Base-by-base conservation (phyloP, 208 protist species). In the Crithidia fasciculata region DNA sequence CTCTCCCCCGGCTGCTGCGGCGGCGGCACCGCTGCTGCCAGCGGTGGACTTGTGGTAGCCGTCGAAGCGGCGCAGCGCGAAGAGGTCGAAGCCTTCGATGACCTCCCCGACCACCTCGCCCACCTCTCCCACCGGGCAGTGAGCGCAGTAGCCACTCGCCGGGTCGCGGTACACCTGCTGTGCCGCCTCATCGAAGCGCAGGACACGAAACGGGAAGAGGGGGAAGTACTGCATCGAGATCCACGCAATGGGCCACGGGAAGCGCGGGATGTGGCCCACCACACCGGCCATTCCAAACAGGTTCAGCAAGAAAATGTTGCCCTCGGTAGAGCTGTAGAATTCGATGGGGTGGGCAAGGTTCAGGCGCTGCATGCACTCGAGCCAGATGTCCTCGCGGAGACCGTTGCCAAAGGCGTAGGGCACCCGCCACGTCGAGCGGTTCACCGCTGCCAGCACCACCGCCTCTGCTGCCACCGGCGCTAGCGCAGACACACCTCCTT, bases 291-390 rank as follows among this genome's bases (percentile, higher is more conserved):
- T 69, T 18, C 85, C 81, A 62, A 82, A 91, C 7, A 85, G 68
- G 70, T 94, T 94, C 45, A 91, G 58, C 36, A 91, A 66, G 52
- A 88, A 87, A 49, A 86, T 81, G 74, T 90, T 92, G 28, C 86
- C 87, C 64, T 98, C 95, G 3, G 95, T 97, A 52, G 89, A 82
- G 65, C 82, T 94, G 78, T 98, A 98, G 53, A 97, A 95, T 72
- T 98, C 93, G 8, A 84, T 78, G 0, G 93, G 81, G 36, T 88
- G 74, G 0, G 72, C 53, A 15, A 97, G 75, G 72, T 75, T 60
- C 41, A 96, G 79, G 28, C 81, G 63, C 9, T 47, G 45, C 55
- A 85, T 81, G 63, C 92, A 89, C 47, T 87, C 74, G 2, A 50
- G 15, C 93, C 95, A 98, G 18, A 98, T 89, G 59, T 97, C 92